A percentile compares a stretch with the other conserved stretches of the same genome.
Evolutionary conservation across 164 flowering plant genomes (phyloP).

Genomic region (Vitis rotundifolia): DNA sequence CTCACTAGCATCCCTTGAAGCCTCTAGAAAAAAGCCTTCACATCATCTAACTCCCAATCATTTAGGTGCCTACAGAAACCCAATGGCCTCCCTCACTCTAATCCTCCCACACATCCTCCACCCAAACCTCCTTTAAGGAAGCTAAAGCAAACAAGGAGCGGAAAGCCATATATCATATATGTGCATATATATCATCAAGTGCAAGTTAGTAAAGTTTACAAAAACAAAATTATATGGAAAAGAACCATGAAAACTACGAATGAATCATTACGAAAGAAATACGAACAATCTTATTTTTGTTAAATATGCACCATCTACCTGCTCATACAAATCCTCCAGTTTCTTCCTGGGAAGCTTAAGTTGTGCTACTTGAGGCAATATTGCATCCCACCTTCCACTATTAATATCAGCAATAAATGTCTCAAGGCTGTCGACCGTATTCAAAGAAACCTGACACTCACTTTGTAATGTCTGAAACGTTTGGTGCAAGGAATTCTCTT

Average conservation of each 20-base stretch:
- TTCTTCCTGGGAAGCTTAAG: constrained; percentile 96
- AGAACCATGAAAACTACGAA: neutral
- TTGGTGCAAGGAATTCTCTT: constrained; percentile 91
- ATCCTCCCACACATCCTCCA: too few species aligned
- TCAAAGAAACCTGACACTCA: constrained; percentile 97
- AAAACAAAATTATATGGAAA: too few species aligned
- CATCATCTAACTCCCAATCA: too few species aligned
- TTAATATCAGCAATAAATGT: constrained; percentile 93
- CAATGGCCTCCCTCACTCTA: too few species aligned
- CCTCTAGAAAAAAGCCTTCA: too few species aligned
- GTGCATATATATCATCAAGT: too few species aligned
- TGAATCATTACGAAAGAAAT: neutral
- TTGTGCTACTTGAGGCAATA: constrained; percentile 92
- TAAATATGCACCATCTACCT: constrained; percentile 41
- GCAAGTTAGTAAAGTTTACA: too few species aligned
- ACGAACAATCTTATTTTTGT: neutral
- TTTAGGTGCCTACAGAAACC: too few species aligned
- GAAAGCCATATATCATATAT: too few species aligned
- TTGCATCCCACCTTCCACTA: constrained; percentile 95
- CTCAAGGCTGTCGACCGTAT: constrained; percentile 94
- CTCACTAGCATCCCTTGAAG: too few species aligned
- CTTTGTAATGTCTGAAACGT: constrained; percentile 89
- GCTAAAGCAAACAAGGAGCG: too few species aligned
- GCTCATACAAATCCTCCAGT: constrained; percentile 95
- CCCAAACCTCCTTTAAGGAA: too few species aligned